Evolutionary conservation across 148 eudicot genomes (phyloP).

Genomic region (Rhododendron vialii): DNA sequence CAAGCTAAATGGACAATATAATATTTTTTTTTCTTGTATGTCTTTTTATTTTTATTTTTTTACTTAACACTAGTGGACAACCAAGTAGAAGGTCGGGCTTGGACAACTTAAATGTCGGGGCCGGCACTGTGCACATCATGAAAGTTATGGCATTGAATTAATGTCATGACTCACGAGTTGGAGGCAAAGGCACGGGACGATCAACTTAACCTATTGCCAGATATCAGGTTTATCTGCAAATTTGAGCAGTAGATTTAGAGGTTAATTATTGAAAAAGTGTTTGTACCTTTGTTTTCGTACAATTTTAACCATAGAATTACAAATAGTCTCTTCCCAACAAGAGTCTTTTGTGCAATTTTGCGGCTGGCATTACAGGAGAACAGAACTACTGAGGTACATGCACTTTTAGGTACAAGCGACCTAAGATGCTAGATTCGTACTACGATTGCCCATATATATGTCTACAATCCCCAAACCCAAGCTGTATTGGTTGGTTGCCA

Average conservation of each 20-base stretch:
- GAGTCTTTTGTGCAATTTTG: no score
- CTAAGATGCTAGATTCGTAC: neutral
- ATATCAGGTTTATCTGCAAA: neutral
- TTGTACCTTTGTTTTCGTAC: no score
- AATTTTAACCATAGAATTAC: neutral
- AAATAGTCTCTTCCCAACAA: neutral
- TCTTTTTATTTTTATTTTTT: no score
- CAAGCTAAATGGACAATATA: no score
- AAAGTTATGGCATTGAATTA: neutral
- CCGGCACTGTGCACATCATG: neutral
- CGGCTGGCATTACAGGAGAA: no score
- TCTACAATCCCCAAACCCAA: neutral
- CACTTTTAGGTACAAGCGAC: no score
- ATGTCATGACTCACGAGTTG: neutral
- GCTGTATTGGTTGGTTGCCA: neutral
- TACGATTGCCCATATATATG: neutral
- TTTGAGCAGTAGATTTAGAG: neutral
- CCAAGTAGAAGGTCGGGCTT: no score
- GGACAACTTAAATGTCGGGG: no score
- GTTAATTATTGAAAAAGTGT: no score
- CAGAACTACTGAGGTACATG: no score
- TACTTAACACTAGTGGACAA: no score
- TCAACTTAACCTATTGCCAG: neutral
- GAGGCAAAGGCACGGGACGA: neutral
- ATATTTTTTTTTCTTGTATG: no score